These are phyloP conservation scores for Euphrasia confusa DNA, from an alignment of 257 asterid genomes.

Conservation along the genomic window DNA sequence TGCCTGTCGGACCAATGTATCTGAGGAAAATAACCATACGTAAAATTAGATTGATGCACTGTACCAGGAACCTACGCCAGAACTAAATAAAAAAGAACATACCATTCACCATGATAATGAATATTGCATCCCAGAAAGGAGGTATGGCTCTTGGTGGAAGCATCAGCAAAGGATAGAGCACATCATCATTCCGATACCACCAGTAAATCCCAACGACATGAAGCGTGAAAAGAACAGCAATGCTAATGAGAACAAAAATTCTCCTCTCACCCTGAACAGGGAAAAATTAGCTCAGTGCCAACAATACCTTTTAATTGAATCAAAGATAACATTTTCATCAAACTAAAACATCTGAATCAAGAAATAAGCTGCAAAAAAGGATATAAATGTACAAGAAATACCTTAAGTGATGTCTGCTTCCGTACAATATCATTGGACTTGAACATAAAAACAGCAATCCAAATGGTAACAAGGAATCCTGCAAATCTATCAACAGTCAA, in stretches of 20 bases:
- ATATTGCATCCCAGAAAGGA: constrained; percentile 87
- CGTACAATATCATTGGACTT: constrained; percentile 80
- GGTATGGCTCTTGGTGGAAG: constrained; percentile 84
- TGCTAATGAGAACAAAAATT: constrained; percentile 43
- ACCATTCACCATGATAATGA: constrained; percentile 89
- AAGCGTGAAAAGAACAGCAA: constrained; percentile 43
- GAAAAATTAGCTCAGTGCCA: constrained; percentile 25
- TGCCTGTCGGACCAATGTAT: constrained; percentile 77
- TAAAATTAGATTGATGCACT: constrained; percentile 14
- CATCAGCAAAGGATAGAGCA: constrained; percentile 66
- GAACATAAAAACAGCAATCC: constrained; percentile 80
- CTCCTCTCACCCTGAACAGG: constrained; percentile 70
- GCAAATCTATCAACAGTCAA: constrained; percentile 26
- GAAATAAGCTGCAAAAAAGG: constrained; percentile 11
- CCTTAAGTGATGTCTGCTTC: constrained; percentile 91
- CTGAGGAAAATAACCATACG: constrained; percentile 32
- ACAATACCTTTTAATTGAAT: constrained; percentile 12
- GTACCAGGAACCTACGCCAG: constrained; percentile 14
- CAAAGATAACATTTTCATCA: constrained; percentile 5
- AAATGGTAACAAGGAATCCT: constrained; percentile 72
- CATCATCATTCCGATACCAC: constrained; percentile 75
- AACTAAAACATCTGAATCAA: constrained; percentile 14
- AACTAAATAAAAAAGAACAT: constrained; percentile 24
- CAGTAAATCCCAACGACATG: constrained; percentile 70
- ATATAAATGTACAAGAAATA: constrained; percentile 20